Evolutionary conservation across 768 basidiomycete genomes (phyloP).

Genomic region (Boletellus emodensis): DNA sequence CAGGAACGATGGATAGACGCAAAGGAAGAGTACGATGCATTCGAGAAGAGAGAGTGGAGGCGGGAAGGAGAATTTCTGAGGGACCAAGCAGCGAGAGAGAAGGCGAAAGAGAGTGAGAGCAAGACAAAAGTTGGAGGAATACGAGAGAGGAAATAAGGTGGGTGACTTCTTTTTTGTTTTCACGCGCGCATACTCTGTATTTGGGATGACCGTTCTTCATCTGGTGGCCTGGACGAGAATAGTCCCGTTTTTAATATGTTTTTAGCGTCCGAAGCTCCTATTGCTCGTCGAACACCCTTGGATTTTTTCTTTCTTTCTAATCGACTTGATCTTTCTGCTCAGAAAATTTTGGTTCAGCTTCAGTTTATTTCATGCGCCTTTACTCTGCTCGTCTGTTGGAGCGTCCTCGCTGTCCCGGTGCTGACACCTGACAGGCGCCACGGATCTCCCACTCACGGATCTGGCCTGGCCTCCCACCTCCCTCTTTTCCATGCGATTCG

Average conservation of each 20-base stretch:
- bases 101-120: neutral
- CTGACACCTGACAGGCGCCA: too few relatives aligned
- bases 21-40: conserved; percentile 76
- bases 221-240: neutral
- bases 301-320: too few relatives aligned
- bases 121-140: conserved; percentile 15
- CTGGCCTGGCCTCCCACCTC: too few relatives aligned
- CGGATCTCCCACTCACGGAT: too few relatives aligned
- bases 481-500: too few relatives aligned
- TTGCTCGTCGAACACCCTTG: too few relatives aligned
- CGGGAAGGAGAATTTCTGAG: conserved; percentile 56
- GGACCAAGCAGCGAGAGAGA: conserved; percentile 20
- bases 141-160: conserved; percentile 27
- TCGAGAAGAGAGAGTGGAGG: conserved; percentile 73
- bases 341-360: too few relatives aligned
- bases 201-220: neutral
- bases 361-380: too few relatives aligned
- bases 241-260: neutral
- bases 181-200: neutral
- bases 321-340: too few relatives aligned
- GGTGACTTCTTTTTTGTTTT: conserved; percentile 1
- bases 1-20: conserved; percentile 96
- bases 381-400: too few relatives aligned
- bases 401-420: too few relatives aligned
- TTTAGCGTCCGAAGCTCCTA: too few relatives aligned